phyloP scores from a whole-genome alignment of 1,284 basidiomycete species.

The Cryptococcus sp. region DNA sequence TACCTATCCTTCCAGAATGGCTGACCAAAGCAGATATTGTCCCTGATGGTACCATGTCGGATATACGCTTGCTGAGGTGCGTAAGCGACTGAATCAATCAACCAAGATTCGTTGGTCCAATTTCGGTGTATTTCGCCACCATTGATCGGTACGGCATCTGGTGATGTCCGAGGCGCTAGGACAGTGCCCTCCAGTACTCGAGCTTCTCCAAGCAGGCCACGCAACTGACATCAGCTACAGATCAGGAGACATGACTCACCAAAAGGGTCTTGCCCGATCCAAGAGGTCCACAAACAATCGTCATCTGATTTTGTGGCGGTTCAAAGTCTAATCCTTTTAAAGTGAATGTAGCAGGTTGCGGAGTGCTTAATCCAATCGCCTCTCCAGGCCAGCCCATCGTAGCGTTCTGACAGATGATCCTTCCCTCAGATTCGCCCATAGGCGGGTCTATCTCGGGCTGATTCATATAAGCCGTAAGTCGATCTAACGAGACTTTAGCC shows the following conservation, averaged over 20 bases:
- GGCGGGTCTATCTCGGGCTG: constrained; percentile 30
- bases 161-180: constrained; percentile 24
- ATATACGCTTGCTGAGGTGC: constrained; percentile 46
- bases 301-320: constrained; percentile 33
- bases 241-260: constrained; percentile 18
- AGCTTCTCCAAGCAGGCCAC: constrained; percentile 42
- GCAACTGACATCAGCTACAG: constrained; percentile 24
- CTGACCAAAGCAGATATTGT: constrained; percentile 49
- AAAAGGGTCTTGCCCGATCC: constrained; percentile 46
- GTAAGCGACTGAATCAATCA: constrained; percentile 39
- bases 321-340: constrained; percentile 28
- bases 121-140: constrained; percentile 6
- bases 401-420: constrained; percentile 27
- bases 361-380: constrained; percentile 2
- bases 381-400: constrained; percentile 38
- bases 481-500: constrained; percentile 36
- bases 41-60: constrained; percentile 43
- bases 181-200: constrained; percentile 21
- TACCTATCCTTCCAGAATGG: constrained; percentile 45
- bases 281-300: constrained; percentile 43
- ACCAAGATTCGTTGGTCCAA: constrained; percentile 34
- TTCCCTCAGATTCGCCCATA: constrained; percentile 8
- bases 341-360: constrained; percentile 14
- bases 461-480: constrained; percentile 35
- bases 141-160: constrained; percentile 26